Conservation (phyloP, 495 filamentous ascomycete species). For the Penicillium roqueforti region DNA sequence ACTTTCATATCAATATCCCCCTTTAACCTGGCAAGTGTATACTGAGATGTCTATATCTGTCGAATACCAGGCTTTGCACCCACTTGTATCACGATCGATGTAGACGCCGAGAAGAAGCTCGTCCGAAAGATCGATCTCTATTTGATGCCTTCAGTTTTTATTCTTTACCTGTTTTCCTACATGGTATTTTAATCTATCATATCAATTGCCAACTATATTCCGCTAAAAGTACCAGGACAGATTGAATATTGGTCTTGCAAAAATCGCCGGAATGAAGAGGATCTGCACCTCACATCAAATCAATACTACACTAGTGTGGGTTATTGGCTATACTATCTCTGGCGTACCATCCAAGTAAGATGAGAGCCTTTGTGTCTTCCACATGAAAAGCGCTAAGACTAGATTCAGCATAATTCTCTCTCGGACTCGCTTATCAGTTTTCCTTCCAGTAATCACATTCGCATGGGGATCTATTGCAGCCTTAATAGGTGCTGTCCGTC, state of each 20-base stretch:
- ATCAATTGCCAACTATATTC: not conserved
- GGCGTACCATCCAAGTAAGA: slow-evolving; percentile 40
- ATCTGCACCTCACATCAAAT: slow-evolving; percentile 33
- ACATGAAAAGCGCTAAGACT: not conserved
- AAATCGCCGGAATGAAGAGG: slow-evolving; percentile 40
- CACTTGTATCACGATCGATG: not conserved
- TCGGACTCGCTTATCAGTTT: slow-evolving; percentile 29
- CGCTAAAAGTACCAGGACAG: not conserved
- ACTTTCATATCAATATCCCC: not conserved
- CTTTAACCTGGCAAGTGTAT: no score
- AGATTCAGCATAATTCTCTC: slow-evolving; percentile 36
- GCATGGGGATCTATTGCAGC: slow-evolving; percentile 32
- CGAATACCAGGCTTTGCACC: not conserved
- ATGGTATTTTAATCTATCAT: slow-evolving; percentile 17
- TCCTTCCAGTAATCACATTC: slow-evolving; percentile 34
- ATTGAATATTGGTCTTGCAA: slow-evolving; percentile 41
- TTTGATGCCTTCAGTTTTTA: slow-evolving; percentile 46
- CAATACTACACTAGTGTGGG: slow-evolving; percentile 45
- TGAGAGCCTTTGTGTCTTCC: not conserved
- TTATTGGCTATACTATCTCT: slow-evolving; percentile 42
- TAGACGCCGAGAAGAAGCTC: slow-evolving; percentile 15
- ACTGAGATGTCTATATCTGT: not conserved
- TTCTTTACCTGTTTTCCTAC: slow-evolving; percentile 50
- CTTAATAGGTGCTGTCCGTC: slow-evolving; percentile 37
- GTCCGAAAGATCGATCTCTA: slow-evolving; percentile 47